Evolutionary conservation across 805 yeast genomes (phyloP).

Genomic region (Saccharomyces jurei): DNA sequence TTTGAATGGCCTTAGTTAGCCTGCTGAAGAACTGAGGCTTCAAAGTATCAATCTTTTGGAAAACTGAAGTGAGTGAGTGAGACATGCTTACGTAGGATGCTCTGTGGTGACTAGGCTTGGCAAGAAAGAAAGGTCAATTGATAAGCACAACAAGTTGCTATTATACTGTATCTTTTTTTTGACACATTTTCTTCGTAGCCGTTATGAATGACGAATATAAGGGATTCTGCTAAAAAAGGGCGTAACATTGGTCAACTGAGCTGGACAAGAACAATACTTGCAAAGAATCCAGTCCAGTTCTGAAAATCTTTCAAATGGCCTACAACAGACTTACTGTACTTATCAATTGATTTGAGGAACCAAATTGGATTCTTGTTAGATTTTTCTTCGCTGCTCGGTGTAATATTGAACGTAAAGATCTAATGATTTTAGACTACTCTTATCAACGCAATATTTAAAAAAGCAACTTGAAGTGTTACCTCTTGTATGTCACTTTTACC

Average conservation of each 20-base stretch:
- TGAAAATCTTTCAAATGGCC: background rate
- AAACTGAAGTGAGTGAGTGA: slow-evolving; percentile 8
- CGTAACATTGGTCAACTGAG: background rate
- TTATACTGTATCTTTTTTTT: background rate
- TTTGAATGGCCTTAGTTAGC: slow-evolving; percentile 77
- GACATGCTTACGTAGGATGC: background rate
- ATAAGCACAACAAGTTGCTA: background rate
- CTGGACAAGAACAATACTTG: background rate
- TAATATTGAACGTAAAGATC: background rate
- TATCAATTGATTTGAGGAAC: background rate
- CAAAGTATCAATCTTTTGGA: slow-evolving; percentile 61
- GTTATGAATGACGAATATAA: background rate
- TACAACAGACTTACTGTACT: background rate
- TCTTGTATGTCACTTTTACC: background rate
- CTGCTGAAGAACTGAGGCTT: slow-evolving; percentile 68
- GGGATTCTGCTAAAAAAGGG: background rate
- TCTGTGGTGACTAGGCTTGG: background rate
- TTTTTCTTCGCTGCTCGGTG: background rate
- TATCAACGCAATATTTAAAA: too few relatives aligned
- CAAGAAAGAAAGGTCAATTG: background rate
- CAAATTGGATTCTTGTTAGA: background rate
- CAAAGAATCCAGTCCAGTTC: background rate
- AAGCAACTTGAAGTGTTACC: background rate
- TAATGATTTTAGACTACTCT: background rate
- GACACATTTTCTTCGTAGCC: background rate